Base-by-base conservation (phyloP, 2,329 filamentous ascomycete species). In the Trichoderma arundinaceum region DNA sequence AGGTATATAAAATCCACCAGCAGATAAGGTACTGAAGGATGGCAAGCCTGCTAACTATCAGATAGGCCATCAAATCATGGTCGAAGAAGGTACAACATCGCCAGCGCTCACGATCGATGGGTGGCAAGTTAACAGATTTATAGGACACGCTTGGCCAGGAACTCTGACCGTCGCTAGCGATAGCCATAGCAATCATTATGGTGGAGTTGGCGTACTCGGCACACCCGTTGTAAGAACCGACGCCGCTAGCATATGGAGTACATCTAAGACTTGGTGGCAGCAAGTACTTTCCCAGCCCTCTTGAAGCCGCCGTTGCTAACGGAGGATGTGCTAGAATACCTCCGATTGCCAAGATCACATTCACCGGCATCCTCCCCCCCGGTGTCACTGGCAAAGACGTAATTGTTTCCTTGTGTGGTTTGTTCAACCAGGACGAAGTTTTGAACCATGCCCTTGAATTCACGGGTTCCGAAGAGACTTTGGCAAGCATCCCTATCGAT, bases 301-400 rank as follows among this genome's bases (percentile, higher is more conserved):
- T 28, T 28, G 4, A 28, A 28, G 22, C 22, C 2, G 22, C 22
- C 4, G 22, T 28, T 4, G 22, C 22, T 28, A 28, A 28, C 4
- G 22, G 22, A 28, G 22, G 4, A 28, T 28, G 22, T 28, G 22
- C 2, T 28, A 28, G 22, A 28, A 85, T 95, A 28, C 94, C 94
- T 0, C 92, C 92, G 0, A 86, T 96, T 33, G 92, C 91, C 1
- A 90, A 90, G 77, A 86, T 97, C 28, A 94, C 86, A 0, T 83
- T 98, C 10, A 91, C 85, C 0, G 94, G 93, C 7, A 77, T 86
- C 0, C 80, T 97, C 7, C 94, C 92, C 0, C 80, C 81, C 1
- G 94, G 94, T 10, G 93, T 97, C 1, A 92, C 90, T 0, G 94
- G 93, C 35, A 98, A 99, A 78, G 95, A 98, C 76, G 91, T 97